A percentile compares a stretch with the other conserved stretches of the same genome.
phyloP scores from a whole-genome alignment of 1,284 basidiomycete species.

The Bondarzewia mesenterica region DNA sequence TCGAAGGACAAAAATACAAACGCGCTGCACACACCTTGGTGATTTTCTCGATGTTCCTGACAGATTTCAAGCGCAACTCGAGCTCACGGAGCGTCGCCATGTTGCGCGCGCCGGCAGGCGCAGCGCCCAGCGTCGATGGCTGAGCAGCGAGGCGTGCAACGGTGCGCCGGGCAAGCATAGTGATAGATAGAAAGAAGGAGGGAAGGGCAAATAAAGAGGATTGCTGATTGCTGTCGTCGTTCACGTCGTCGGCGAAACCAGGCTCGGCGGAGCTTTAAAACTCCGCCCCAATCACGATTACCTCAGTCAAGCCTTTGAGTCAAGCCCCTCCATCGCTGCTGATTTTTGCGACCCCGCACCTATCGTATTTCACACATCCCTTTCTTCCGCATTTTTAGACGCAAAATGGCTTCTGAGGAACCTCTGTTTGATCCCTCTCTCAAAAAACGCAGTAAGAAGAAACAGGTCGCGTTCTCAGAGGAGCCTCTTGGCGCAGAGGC shows the following conservation, averaged over 20 bases:
- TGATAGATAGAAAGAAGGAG: slow-evolving; percentile 7
- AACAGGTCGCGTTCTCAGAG: slow-evolving; percentile 75
- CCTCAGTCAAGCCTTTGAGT: slow-evolving; percentile 27
- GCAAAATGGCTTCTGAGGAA: slow-evolving; percentile 53
- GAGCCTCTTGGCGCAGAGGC: slow-evolving; percentile 78
- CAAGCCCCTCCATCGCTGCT: slow-evolving; percentile 24
- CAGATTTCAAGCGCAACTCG: slow-evolving; percentile 94
- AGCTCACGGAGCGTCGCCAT: slow-evolving; percentile 98
- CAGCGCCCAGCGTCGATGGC: slow-evolving; percentile 50
- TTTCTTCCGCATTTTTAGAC: neutral
- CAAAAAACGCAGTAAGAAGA: slow-evolving; percentile 80
- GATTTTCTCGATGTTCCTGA: slow-evolving; percentile 98
- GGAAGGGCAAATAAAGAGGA: slow-evolving; percentile 16
- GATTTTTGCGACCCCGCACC: slow-evolving; percentile 14
- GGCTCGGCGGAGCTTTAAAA: slow-evolving; percentile 9
- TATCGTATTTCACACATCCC: slow-evolving; percentile 1
- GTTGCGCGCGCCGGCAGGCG: slow-evolving; percentile 65
- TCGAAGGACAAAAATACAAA: neutral
- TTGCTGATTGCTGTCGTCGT: slow-evolving; percentile 5
- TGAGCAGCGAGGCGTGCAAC: slow-evolving; percentile 54
- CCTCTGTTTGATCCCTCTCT: slow-evolving; percentile 77
- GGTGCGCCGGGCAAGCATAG: slow-evolving; percentile 59
- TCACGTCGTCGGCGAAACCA: slow-evolving; percentile 25
- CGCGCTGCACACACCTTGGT: slow-evolving; percentile 66
- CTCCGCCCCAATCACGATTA: slow-evolving; percentile 12